Base-by-base conservation (phyloP, 2,329 filamentous ascomycete genomes). In the Triangularia setosa region DNA sequence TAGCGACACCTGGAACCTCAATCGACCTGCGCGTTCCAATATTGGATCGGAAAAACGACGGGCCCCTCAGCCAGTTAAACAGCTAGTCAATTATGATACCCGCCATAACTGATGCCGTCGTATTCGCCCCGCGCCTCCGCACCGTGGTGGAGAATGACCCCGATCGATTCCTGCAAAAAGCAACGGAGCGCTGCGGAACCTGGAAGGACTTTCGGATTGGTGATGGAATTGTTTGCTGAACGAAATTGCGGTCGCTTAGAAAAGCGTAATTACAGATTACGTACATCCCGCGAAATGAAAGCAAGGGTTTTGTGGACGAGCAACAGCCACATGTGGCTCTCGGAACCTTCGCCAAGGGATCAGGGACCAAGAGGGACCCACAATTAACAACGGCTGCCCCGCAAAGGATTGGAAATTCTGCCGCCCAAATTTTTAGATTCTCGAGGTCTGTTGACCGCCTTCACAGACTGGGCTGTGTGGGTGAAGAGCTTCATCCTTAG, bases 401-500 rank as follows among this genome's bases (percentile, higher is more conserved):
- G 21, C 30, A 33, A 59, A 27, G 27, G 33, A 25, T 24, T 59
- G 9, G 33, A 48, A 48, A 48, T 48, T 48, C 40, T 48, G 40
- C 40, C 40, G 40, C 40, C 40, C 40, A 48, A 48, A 59, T 44
- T 59, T 48, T 59, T 59, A 18, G 25, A 59, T 25, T 44, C 25
- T 59, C 40, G 33, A 24, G 57, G 16, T 14, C 21, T 18, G 30
- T 25, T 59, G 57, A 59, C 57, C 57, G 57, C 57, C 57, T 59
- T 59, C 24, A 59, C 11, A n/a, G 12, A n/a, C 40, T 48, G n/a
- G 21, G 16, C 8, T 48, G 18, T 12, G 11, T 21, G 7, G 40
- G 40, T 48, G 18, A 48, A 3, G 40, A 48, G 40, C 40, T 48
- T 18, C 40, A n/a, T 48, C 40, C n/a, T 40, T 40, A 48, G 40